A percentile compares a stretch with the other conserved stretches of the same genome.
Evolutionary conservation across 768 basidiomycete species (phyloP).

Genomic region (Agaricus blazei): DNA sequence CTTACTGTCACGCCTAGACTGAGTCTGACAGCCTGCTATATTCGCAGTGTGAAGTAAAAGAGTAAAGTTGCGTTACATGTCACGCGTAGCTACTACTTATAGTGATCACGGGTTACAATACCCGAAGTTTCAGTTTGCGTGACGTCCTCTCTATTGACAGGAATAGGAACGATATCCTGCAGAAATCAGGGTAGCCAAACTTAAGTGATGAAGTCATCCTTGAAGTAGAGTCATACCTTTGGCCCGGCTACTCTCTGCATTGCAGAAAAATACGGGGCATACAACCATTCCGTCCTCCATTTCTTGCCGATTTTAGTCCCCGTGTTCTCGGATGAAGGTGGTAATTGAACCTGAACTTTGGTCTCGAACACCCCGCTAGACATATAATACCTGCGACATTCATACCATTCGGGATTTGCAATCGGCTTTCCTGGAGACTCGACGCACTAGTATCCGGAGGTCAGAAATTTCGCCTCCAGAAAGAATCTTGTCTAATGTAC

Average conservation of each 20-base stretch:
- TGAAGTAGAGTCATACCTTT: conserved; percentile 14
- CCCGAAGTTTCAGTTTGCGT: background rate
- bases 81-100: no score
- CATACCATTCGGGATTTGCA: conserved; percentile 13
- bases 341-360: conserved; percentile 18
- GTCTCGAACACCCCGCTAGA: conserved; percentile 27
- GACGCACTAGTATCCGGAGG: background rate
- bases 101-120: no score
- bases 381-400: conserved; percentile 20
- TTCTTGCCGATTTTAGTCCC: background rate
- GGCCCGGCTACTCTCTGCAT: conserved; percentile 22
- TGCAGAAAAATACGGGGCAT: conserved; percentile 26
- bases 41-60: no score
- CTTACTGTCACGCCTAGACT: no score
- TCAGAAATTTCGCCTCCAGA: conserved; percentile 1
- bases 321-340: conserved; percentile 11
- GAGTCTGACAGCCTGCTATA: no score
- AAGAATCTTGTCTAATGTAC: background rate
- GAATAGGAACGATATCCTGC: conserved; percentile 27
- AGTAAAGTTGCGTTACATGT: no score
- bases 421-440: background rate
- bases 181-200: background rate
- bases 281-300: conserved; percentile 21
- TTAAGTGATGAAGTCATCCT: background rate
- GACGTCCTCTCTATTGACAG: conserved; percentile 27